phyloP scores from a whole-genome alignment of 345 rosid species.

The Pseudoturritis turrita region DNA sequence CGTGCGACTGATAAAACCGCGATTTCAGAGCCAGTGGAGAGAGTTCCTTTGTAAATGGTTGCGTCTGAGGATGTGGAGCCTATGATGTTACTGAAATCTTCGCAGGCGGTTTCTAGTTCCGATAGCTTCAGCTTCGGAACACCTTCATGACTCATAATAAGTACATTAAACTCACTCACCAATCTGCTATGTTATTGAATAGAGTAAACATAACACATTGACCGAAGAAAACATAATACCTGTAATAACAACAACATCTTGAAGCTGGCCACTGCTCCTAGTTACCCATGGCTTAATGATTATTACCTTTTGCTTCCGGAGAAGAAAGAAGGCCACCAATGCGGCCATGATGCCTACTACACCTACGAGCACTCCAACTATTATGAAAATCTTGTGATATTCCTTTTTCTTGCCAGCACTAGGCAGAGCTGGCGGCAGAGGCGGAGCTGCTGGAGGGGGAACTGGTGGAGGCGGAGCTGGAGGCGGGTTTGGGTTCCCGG shows the following conservation, averaged over 20 bases:
- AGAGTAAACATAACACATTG: slow-evolving; percentile 4
- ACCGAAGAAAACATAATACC: slow-evolving; percentile 29
- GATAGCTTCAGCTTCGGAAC: slow-evolving; percentile 86
- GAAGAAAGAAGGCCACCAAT: slow-evolving; percentile 36
- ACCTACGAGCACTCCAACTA: slow-evolving; percentile 29
- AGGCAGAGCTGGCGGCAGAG: neutral
- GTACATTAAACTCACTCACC: neutral
- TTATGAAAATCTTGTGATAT: neutral
- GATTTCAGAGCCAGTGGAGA: slow-evolving; percentile 86
- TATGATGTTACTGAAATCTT: slow-evolving; percentile 95
- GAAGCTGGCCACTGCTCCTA: slow-evolving; percentile 61
- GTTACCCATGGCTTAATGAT: slow-evolving; percentile 72
- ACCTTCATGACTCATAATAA: slow-evolving; percentile 12
- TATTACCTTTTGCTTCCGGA: slow-evolving; percentile 42
- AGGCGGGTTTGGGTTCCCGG: neutral
- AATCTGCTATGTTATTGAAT: neutral
- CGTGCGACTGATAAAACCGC: slow-evolving; percentile 60
- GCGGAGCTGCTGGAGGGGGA: neutral
- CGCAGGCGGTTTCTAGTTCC: slow-evolving; percentile 91
- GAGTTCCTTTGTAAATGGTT: slow-evolving; percentile 81
- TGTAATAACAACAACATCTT: slow-evolving; percentile 67
- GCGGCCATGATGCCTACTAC: slow-evolving; percentile 30
- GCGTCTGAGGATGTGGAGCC: slow-evolving; percentile 56
- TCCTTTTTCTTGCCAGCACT: neutral
- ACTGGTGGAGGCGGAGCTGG: neutral